Evolutionary conservation across 2,329 filamentous ascomycete species (phyloP).

Genomic region (Paecilomyces niveus): DNA sequence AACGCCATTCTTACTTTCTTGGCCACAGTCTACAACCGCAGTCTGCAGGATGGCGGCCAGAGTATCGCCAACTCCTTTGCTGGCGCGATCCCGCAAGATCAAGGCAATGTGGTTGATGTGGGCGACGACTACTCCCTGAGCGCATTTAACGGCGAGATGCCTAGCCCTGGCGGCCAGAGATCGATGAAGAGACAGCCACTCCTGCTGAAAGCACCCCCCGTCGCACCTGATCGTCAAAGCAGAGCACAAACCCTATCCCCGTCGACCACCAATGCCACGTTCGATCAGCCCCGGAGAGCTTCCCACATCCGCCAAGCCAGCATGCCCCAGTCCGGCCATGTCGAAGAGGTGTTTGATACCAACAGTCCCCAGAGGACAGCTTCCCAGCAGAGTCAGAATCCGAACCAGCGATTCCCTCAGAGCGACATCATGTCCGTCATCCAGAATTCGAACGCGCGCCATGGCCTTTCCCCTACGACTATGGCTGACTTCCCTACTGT

Average conservation of each 20-base stretch:
- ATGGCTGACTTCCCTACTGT: constrained; percentile 39
- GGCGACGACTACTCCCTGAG: constrained; percentile 43
- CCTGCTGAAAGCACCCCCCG: constrained; percentile 39
- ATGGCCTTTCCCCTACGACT: constrained; percentile 27
- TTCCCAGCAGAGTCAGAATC: constrained; percentile 11
- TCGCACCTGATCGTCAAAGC: constrained; percentile 13
- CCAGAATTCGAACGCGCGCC: constrained; percentile 40
- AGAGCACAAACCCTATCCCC: constrained; percentile 33
- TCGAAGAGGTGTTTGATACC: constrained; percentile 39
- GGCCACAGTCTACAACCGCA: constrained; percentile 92
- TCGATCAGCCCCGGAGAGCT: constrained; percentile 20
- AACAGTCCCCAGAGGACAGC: constrained; percentile 23
- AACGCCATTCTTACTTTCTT: constrained; percentile 98
- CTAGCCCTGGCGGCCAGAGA: constrained; percentile 29
- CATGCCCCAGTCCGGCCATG: constrained; percentile 24
- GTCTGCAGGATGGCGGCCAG: constrained; percentile 67
- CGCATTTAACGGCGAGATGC: constrained; percentile 27
- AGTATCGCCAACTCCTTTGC: constrained; percentile 81
- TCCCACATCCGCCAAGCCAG: constrained; percentile 24
- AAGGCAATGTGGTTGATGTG: constrained; percentile 57
- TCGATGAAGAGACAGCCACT: constrained; percentile 41
- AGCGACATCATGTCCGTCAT: constrained; percentile 45
- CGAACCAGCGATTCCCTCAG: constrained; percentile 22
- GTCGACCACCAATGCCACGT: constrained; percentile 19
- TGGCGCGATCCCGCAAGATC: constrained; percentile 60